A percentile compares a stretch with the other conserved stretches of the same genome.
Evolutionary conservation across 2,329 filamentous ascomycete genomes (phyloP).

Genomic region (Scleromitrula shiraiana): DNA sequence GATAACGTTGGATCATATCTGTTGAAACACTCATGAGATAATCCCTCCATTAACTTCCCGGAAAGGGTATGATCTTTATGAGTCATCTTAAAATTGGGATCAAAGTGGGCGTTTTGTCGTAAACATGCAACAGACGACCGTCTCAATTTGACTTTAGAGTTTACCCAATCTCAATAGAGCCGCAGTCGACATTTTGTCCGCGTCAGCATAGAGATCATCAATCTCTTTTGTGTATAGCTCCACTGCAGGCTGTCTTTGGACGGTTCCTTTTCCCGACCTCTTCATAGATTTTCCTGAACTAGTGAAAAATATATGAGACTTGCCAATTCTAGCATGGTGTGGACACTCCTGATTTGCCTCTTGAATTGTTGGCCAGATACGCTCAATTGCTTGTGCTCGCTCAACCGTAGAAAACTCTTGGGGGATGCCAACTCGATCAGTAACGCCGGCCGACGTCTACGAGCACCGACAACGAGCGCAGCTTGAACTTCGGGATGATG

Average conservation of each 20-base stretch:
- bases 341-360: conserved; percentile 25
- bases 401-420: neutral
- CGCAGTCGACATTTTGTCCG: neutral
- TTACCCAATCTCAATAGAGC: no score
- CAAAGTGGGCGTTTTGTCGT: no score
- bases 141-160: no score
- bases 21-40: no score
- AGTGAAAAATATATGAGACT: conserved; percentile 26
- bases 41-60: no score
- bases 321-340: conserved; percentile 24
- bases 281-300: conserved; percentile 27
- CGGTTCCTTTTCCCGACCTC: conserved; percentile 31
- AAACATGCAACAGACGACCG: no score
- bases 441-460: conserved; percentile 30
- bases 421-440: conserved; percentile 28
- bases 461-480: conserved; percentile 30
- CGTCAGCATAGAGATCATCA: neutral
- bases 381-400: neutral
- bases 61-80: no score
- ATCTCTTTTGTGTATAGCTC: conserved; percentile 19
- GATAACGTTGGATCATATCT: no score
- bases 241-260: conserved; percentile 27
- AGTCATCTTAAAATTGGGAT: no score
- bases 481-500: conserved; percentile 23
- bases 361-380: conserved; percentile 27